Percentiles rank a stretch among this genome's conserved stretches.
Evolutionary conservation across 1,284 basidiomycete species (phyloP).

Genomic region (Moniliophthora roreri): DNA sequence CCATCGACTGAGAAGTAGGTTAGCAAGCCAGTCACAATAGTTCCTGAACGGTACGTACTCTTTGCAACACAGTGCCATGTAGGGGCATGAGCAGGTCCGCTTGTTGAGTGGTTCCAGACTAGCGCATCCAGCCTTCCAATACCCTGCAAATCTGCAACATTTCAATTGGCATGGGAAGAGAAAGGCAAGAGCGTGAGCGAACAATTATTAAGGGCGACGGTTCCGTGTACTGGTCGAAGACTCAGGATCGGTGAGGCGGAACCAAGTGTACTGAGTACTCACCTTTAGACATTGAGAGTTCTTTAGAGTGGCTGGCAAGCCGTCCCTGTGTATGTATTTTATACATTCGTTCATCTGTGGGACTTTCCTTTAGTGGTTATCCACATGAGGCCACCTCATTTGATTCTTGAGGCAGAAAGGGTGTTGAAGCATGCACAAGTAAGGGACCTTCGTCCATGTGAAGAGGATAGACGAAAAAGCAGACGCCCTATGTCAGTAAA

Average conservation of each 20-base stretch:
- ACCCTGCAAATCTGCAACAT: slow-evolving; percentile 53
- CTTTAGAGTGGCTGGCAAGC: too few species aligned
- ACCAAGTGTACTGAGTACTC: neutral
- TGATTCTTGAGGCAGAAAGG: too few species aligned
- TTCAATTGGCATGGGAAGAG: slow-evolving; percentile 8
- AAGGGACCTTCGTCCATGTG: too few species aligned
- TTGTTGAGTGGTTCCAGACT: slow-evolving; percentile 50
- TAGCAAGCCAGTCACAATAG: neutral
- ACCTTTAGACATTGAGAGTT: neutral
- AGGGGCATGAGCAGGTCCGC: slow-evolving; percentile 47
- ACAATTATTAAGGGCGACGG: slow-evolving; percentile 46
- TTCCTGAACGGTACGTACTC: slow-evolving; percentile 35
- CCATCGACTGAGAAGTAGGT: slow-evolving; percentile 41
- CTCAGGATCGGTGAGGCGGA: neutral
- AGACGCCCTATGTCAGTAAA: too few species aligned
- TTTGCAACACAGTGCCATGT: slow-evolving; percentile 60
- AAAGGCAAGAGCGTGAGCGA: slow-evolving; percentile 11
- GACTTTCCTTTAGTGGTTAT: too few species aligned
- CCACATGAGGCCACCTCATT: too few species aligned
- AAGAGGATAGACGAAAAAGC: too few species aligned
- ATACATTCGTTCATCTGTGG: too few species aligned
- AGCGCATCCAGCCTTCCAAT: slow-evolving; percentile 39
- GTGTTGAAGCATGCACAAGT: too few species aligned
- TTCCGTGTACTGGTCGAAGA: slow-evolving; percentile 3
- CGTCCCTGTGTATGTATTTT: too few species aligned